Conservation (phyloP, 164 flowering plant genomes). For the Chimonanthus praecox region DNA sequence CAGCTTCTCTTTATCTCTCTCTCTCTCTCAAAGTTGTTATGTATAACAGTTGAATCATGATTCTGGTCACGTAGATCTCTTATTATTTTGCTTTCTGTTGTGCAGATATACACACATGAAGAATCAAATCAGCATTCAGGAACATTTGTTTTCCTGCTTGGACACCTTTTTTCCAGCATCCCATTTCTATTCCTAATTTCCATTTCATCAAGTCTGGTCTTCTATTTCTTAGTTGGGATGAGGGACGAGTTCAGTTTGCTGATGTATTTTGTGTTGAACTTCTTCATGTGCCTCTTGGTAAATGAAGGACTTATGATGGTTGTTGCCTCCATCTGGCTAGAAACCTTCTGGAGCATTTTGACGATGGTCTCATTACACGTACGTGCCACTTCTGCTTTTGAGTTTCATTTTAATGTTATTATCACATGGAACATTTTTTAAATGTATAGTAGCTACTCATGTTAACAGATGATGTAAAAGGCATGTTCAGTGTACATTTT, state of each 20-base stretch:
- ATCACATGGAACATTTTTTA: background rate
- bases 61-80: background rate
- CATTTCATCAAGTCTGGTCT: slow-evolving; percentile 77
- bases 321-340: slow-evolving; percentile 55
- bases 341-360: slow-evolving; percentile 63
- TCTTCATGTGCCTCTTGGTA: slow-evolving; percentile 82
- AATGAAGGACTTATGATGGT: slow-evolving; percentile 85
- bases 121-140: slow-evolving; percentile 80
- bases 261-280: slow-evolving; percentile 91
- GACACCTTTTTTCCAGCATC: slow-evolving; percentile 86
- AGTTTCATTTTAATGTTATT: background rate
- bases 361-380: slow-evolving; percentile 63
- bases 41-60: background rate
- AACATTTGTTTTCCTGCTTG: slow-evolving; percentile 69
- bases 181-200: slow-evolving; percentile 94
- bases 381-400: slow-evolving; percentile 23
- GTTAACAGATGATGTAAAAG: background rate
- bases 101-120: slow-evolving; percentile 70
- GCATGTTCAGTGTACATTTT: background rate
- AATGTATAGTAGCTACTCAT: background rate
- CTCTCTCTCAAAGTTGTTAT: too few species aligned
- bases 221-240: slow-evolving; percentile 86
- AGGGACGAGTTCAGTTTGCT: slow-evolving; percentile 84
- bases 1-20: too few species aligned
- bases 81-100: background rate